These are phyloP conservation scores for Pseudofabraea citricarpa DNA, from an alignment of 2,329 filamentous ascomycete genomes.

Conservation along the genomic window DNA sequence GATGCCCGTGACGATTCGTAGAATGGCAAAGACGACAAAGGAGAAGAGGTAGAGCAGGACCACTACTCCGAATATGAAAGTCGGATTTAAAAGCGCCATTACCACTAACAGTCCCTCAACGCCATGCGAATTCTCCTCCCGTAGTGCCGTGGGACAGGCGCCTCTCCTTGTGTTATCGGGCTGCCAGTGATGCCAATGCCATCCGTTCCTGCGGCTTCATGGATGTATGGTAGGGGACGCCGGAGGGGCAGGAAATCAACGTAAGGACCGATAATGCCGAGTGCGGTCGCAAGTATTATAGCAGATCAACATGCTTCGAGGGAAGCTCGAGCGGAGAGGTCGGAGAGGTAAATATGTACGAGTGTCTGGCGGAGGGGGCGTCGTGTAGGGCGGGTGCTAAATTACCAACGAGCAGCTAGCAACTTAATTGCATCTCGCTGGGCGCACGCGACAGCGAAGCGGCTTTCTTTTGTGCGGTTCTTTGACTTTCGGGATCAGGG, in stretches of 20 bases:
- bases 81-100: slow-evolving; percentile 66
- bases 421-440: not conserved
- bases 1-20: slow-evolving; percentile 87
- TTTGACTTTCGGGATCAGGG: too few relatives aligned
- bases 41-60: slow-evolving; percentile 85
- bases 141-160: not conserved
- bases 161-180: slow-evolving; percentile 1
- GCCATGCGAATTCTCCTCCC: slow-evolving; percentile 14
- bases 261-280: not conserved
- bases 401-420: too few relatives aligned
- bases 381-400: too few relatives aligned
- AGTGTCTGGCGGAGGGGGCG: too few relatives aligned
- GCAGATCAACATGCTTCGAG: not conserved
- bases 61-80: slow-evolving; percentile 81
- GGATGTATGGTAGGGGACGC: not conserved
- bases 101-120: slow-evolving; percentile 12
- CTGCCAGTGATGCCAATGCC: not conserved
- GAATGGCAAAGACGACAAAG: slow-evolving; percentile 87
- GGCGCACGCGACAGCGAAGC: not conserved
- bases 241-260: not conserved
- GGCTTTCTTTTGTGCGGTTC: not conserved
- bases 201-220: not conserved
- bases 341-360: too few relatives aligned
- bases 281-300: not conserved
- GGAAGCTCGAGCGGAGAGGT: not conserved